phyloP scores from a whole-genome alignment of 1,139 yeast species.

The Magnusiomyces ingens region DNA sequence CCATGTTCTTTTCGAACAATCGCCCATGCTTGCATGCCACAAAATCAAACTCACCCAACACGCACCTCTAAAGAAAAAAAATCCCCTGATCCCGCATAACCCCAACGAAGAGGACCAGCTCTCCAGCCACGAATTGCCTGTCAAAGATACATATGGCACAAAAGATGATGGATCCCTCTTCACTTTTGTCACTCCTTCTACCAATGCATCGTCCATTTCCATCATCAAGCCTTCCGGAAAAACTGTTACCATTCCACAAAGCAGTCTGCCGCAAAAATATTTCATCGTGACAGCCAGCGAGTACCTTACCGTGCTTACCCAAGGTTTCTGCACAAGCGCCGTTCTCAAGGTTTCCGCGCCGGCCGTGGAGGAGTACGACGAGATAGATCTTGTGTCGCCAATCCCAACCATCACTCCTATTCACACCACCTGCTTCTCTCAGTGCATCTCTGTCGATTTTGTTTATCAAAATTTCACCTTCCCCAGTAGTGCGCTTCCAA shows the following conservation, averaged over 20 bases:
- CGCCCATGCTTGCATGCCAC: neutral
- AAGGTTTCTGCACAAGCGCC: neutral
- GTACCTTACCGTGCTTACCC: conserved; percentile 1
- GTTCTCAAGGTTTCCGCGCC: neutral
- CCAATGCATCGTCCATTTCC: conserved; percentile 2
- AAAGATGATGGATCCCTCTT: neutral
- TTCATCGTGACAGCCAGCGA: neutral
- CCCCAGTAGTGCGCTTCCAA: conserved; percentile 3
- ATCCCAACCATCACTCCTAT: neutral
- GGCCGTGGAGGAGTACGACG: neutral
- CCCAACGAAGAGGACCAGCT: neutral
- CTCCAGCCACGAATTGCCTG: neutral
- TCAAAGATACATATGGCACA: neutral
- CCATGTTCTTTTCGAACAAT: conserved; percentile 4
- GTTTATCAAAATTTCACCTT: conserved; percentile 9
- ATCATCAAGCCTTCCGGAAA: conserved; percentile 7
- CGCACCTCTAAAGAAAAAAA: neutral
- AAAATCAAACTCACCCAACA: conserved; percentile 1
- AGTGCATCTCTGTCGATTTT: conserved; percentile 12
- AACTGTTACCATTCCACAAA: neutral
- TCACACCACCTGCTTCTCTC: conserved; percentile 7
- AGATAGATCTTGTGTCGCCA: neutral
- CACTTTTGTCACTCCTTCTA: neutral
- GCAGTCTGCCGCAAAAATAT: neutral
- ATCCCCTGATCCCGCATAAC: neutral